Conservation (phyloP, 371 early-diverging fungal species). For the Saksenaea oblongispora region DNA sequence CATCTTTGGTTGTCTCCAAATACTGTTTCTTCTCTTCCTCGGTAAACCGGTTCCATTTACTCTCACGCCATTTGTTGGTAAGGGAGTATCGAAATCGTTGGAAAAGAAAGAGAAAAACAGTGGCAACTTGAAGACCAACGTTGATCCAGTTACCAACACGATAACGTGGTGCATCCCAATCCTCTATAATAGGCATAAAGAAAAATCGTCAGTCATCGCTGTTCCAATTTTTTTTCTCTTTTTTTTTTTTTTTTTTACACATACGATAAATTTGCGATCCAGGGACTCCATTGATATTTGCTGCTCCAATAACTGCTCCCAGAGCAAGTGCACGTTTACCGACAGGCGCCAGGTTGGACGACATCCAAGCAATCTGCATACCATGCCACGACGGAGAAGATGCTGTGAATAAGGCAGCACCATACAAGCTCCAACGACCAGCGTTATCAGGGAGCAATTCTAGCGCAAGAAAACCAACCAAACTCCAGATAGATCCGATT, state of each 20-base stretch:
- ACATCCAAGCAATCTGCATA: slow-evolving; percentile 56
- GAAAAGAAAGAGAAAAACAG: slow-evolving; percentile 20
- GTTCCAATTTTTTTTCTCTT: no score
- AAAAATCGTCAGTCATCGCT: background rate
- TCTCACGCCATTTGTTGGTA: slow-evolving; percentile 28
- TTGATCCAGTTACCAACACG: slow-evolving; percentile 41
- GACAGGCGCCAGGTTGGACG: slow-evolving; percentile 48
- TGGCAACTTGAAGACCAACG: slow-evolving; percentile 18
- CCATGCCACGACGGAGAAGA: slow-evolving; percentile 47
- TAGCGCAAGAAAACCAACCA: slow-evolving; percentile 42
- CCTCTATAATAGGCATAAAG: no score
- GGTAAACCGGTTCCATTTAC: slow-evolving; percentile 32
- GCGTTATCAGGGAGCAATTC: slow-evolving; percentile 43
- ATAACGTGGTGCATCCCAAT: slow-evolving; percentile 42
- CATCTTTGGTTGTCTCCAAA: slow-evolving; percentile 24
- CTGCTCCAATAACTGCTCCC: slow-evolving; percentile 45
- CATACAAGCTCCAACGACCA: slow-evolving; percentile 42
- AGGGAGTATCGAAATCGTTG: slow-evolving; percentile 28
- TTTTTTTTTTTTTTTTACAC: background rate
- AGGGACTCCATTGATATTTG: slow-evolving; percentile 45
- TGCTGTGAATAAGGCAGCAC: slow-evolving; percentile 26
- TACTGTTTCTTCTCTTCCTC: slow-evolving; percentile 32
- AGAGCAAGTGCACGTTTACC: slow-evolving; percentile 52
- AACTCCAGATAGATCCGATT: slow-evolving; percentile 36
- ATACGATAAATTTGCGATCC: slow-evolving; percentile 40